Evolutionary conservation across 1,284 basidiomycete species (phyloP).

Genomic region (Mycena citricolor): DNA sequence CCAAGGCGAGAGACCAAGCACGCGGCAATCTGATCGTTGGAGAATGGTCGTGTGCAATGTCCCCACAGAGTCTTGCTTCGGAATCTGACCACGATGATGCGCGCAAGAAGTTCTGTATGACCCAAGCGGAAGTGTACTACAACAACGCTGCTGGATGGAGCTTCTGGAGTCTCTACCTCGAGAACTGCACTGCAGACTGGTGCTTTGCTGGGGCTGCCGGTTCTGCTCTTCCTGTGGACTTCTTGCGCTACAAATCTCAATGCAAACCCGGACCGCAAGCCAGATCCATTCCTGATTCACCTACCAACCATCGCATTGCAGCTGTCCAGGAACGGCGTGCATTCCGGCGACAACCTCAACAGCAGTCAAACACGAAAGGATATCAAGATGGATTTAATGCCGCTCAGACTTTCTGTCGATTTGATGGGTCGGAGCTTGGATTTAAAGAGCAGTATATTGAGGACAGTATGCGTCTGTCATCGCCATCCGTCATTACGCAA

Average conservation of each 20-base stretch:
- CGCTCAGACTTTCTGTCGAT: constrained; percentile 58
- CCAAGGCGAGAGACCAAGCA: constrained; percentile 37
- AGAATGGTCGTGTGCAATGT: constrained; percentile 75
- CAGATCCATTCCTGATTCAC: neutral
- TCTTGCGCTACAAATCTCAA: constrained; percentile 50
- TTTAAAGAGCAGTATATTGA: constrained; percentile 63
- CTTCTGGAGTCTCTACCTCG: constrained; percentile 73
- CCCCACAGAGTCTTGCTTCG: constrained; percentile 50
- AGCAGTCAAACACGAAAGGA: constrained; percentile 42
- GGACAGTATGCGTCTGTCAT: constrained; percentile 45
- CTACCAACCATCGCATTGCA: constrained; percentile 8
- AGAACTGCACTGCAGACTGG: constrained; percentile 64
- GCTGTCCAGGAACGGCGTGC: constrained; percentile 16
- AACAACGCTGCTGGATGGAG: constrained; percentile 64
- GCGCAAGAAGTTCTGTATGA: constrained; percentile 57
- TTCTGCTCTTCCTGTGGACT: constrained; percentile 52
- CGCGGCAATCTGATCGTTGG: constrained; percentile 67
- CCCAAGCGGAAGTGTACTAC: constrained; percentile 62
- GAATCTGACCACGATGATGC: constrained; percentile 49
- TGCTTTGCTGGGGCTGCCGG: constrained; percentile 65
- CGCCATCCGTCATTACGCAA: constrained; percentile 34
- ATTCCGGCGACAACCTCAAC: constrained; percentile 22
- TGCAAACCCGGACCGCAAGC: constrained; percentile 14
- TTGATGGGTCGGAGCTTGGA: constrained; percentile 59
- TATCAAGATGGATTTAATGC: constrained; percentile 66